Evolutionary conservation across 768 basidiomycete genomes (phyloP), one percentile per base, ranked within the genome.

Genomic region (Tubosaeta sp.): DNA sequence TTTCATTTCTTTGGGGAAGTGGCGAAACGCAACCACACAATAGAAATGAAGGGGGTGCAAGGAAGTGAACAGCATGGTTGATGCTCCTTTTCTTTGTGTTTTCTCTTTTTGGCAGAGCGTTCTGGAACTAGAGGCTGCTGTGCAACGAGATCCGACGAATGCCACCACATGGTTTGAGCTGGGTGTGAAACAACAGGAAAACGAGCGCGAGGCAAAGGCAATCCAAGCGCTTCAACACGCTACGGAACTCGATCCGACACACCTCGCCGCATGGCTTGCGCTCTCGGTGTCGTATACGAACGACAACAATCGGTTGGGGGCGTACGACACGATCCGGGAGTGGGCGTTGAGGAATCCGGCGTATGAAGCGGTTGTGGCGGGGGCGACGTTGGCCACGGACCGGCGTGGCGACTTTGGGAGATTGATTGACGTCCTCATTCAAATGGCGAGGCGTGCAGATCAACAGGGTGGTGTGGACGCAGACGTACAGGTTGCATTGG

Each of bases 121-220:
- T 9, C 74, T 97, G 31, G 87, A 93, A 66, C 75, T 91, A 12
- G 95, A 99, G 72, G 95, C 95, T 7, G 79, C 78, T 25, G 92
- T 95, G 14, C 91, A 95, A 64, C 80, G 78, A 38, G 80, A 93
- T 61, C 83, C 86, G 55, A 72, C 66, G 8, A 80, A 88, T 59
- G 83, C 88, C 5, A 58, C 71, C 34, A 86, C 85, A 10, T 99
- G 97, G 97, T 95, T 81, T 64, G 82, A 88, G 58, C 84, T 98
- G 46, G 97, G 97, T 25, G 85, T 99, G 45, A 94, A 91, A 69
- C 97, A 98, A 64, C 97, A 99, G 69, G 95, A 97, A 71, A 97
- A 95, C 66, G 97, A 99, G 68, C 84, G 95, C 14, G 97, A 99
- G 71, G 78, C 80, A 9, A 86, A 91, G 60, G 97, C 97, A 5